Conservation (phyloP, 2,329 filamentous ascomycete genomes). For the Mycosphaerella sp. region DNA sequence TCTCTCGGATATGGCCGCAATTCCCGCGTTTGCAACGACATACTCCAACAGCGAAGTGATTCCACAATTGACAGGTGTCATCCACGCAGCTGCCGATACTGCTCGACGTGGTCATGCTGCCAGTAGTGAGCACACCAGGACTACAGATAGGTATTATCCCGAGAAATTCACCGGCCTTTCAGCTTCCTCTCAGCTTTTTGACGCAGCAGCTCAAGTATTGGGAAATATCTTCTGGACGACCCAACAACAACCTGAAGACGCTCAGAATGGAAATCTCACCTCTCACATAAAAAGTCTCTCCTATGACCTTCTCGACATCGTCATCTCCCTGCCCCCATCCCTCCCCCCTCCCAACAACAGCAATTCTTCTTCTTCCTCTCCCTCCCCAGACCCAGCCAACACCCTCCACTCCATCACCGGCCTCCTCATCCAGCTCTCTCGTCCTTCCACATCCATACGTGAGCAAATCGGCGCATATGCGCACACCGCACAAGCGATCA, state of each 20-base stretch:
- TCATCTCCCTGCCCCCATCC: slow-evolving; percentile 1
- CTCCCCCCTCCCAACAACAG: no score
- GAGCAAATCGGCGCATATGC: slow-evolving; percentile 22
- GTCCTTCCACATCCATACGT: slow-evolving; percentile 21
- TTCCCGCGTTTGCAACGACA: slow-evolving; percentile 15
- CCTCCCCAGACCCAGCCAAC: slow-evolving; percentile 23
- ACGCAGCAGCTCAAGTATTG: slow-evolving; percentile 28
- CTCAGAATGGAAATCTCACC: slow-evolving; percentile 5
- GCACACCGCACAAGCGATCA: slow-evolving; percentile 16
- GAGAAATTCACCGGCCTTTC: background rate
- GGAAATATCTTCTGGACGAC: slow-evolving; percentile 28
- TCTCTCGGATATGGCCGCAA: slow-evolving; percentile 30
- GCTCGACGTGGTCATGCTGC: background rate
- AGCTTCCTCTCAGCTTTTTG: slow-evolving; percentile 5
- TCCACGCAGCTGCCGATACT: slow-evolving; percentile 2
- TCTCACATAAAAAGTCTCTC: slow-evolving; percentile 15
- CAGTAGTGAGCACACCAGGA: no score
- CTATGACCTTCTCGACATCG: slow-evolving; percentile 10
- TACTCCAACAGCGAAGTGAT: slow-evolving; percentile 10
- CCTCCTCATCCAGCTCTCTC: slow-evolving; percentile 27
- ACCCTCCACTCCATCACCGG: slow-evolving; percentile 29
- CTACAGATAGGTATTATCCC: background rate
- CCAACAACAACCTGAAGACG: slow-evolving; percentile 2
- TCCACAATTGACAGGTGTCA: background rate
- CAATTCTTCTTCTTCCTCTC: background rate